Evolutionary conservation across 2,329 filamentous ascomycete species (phyloP), one percentile per base, ranked within the genome.

Genomic region (Colletotrichum lini): DNA sequence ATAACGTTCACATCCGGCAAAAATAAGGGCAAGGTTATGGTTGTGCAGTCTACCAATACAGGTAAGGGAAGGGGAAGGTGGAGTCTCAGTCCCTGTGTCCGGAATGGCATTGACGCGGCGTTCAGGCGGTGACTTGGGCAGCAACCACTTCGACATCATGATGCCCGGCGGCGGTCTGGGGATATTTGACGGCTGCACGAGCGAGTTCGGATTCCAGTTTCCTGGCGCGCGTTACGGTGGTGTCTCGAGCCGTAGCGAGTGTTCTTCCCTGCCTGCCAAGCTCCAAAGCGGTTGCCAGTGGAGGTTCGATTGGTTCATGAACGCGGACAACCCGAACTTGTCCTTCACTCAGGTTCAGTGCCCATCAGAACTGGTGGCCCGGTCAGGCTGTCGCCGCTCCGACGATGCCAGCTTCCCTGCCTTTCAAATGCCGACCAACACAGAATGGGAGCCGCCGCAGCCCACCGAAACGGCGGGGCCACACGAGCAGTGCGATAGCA

Each of bases 31-130:
- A 91, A 92, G 82, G 87, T 84, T 70, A 89, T 92, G 87, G 83
- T 92, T 64, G 86, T 92, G 18, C 90, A 92, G 77, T 87, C 88
- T 10, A 90, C 88, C 44, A 92, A 91, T 78, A 92, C 89, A 2
- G 90, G 56, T 44, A 58, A 44, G 47, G 12, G 6, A 12, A 16
- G 4, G 16, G 56, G 23, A 58, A 23, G 47, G 13, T 1, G 9
- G 23, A 16, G 16, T 6, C 15, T 15, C 5, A 10, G 16, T 4
- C 2, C 4, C 44, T 4, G 47, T 13, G 23, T 21, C 12, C 23
- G 15, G 47, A n/a, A 2, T 12, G 18, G 3, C 15, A n/a, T 42
- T 62, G 10, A 62, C 12, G 21, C 13, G n/a, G 12, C 18, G 10
- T 30, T n/a, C 38, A 62, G 59, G 89, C 40, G 83, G 82, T 23